Percentiles rank a stretch among this genome's conserved stretches.
phyloP scores from a whole-genome alignment of 345 rosid species.

The Melaleuca alternifolia region DNA sequence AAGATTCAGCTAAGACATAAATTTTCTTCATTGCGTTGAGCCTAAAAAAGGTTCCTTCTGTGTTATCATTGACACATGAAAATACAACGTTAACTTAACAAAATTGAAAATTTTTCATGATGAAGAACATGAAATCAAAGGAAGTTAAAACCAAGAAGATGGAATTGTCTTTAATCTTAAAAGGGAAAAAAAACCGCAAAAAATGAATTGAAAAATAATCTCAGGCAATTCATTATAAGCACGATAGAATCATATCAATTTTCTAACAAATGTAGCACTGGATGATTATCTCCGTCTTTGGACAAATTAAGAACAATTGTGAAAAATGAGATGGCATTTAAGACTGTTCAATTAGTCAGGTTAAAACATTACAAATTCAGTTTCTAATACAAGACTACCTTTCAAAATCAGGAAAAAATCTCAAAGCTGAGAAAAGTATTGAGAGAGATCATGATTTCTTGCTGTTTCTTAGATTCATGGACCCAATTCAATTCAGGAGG shows the following conservation, averaged over 20 bases:
- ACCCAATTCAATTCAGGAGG: not conserved
- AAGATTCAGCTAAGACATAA: not conserved
- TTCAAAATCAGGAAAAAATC: not conserved
- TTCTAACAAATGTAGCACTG: not conserved
- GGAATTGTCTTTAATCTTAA: not conserved
- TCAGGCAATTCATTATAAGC: not conserved
- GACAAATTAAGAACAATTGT: not conserved
- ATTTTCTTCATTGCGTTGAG: not conserved
- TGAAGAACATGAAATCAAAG: not conserved
- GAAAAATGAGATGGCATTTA: not conserved
- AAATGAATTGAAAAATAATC: not conserved
- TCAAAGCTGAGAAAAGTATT: not conserved
- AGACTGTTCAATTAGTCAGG: not conserved
- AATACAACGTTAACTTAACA: not conserved
- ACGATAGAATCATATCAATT: not conserved
- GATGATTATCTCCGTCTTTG: not conserved
- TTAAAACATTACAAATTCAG: not conserved
- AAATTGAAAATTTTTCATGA: not conserved
- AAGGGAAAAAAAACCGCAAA: not conserved
- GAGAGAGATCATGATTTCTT: not conserved
- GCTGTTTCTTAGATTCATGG: not conserved
- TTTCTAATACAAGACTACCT: not conserved
- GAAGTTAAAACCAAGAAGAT: not conserved
- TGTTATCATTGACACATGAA: not conserved
- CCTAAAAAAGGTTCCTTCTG: not conserved